A percentile compares a stretch with the other conserved stretches of the same genome.
Evolutionary conservation across 2,329 filamentous ascomycete genomes (phyloP).

Genomic region (Neodidymelliopsis sp.): DNA sequence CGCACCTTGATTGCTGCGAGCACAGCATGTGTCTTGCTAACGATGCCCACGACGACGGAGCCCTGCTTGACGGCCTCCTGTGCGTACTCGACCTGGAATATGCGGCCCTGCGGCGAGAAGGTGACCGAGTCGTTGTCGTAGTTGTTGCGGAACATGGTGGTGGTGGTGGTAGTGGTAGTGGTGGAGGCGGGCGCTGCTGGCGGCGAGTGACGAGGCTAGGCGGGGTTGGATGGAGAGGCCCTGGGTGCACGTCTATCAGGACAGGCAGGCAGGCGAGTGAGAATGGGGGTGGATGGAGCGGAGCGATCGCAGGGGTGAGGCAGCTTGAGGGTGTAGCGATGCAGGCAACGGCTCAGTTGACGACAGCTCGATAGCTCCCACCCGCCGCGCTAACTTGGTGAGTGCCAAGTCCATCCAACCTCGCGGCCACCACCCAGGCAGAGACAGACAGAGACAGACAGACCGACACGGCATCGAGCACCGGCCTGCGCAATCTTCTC

Average conservation of each 20-base stretch:
- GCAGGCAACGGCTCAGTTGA: constrained; percentile 36
- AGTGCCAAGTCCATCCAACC: constrained; percentile 15
- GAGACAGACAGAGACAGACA: constrained; percentile 1
- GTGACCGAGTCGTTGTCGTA: constrained; percentile 99
- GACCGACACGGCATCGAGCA: neutral
- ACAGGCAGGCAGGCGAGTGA: neutral
- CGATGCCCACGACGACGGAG: constrained; percentile 94
- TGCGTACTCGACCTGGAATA: constrained; percentile 99
- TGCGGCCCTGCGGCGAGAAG: constrained; percentile 98
- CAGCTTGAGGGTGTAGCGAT: constrained; percentile 20
- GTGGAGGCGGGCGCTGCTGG: constrained; percentile 49
- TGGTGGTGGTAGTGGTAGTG: too few relatives aligned
- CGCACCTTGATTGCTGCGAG: constrained; percentile 93
- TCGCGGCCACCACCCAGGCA: constrained; percentile 4
- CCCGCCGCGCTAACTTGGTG: constrained; percentile 31
- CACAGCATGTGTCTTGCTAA: constrained; percentile 97
- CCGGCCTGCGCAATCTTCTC: neutral
- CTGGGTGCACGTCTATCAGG: neutral
- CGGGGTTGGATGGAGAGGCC: neutral
- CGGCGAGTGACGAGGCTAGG: constrained; percentile 4
- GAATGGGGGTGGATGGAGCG: constrained; percentile 1
- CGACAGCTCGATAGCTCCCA: constrained; percentile 32
- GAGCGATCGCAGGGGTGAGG: neutral
- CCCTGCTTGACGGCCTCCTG: constrained; percentile 99
- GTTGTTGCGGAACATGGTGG: constrained; percentile 97